phyloP scores from a whole-genome alignment of 768 basidiomycete species.

The Rhizopogon vesiculosus region DNA sequence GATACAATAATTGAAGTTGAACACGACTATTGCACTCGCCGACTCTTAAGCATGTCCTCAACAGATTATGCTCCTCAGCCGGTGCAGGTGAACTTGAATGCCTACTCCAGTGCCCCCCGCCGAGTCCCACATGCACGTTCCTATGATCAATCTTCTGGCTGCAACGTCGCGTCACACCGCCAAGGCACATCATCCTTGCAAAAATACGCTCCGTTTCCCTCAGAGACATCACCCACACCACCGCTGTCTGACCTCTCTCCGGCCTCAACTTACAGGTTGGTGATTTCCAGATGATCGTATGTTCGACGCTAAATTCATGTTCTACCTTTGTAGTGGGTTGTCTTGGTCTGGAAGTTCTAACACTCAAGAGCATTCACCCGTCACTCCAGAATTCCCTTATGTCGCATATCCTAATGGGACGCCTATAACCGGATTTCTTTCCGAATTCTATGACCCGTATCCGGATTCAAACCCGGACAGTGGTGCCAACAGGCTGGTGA shows the following conservation, averaged over 20 bases:
- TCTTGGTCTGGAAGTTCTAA: constrained; percentile 13
- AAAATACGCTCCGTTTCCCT: neutral
- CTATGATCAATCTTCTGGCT: neutral
- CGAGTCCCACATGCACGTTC: neutral
- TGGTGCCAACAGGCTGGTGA: neutral
- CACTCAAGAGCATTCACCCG: constrained; percentile 10
- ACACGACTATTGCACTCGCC: neutral
- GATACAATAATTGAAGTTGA: neutral
- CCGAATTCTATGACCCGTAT: constrained; percentile 5
- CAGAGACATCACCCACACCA: neutral
- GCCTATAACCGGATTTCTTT: constrained; percentile 4
- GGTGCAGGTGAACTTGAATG: neutral
- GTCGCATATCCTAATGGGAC: constrained; percentile 5
- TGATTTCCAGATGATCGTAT: neutral
- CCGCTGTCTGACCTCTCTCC: constrained; percentile 8
- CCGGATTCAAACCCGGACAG: neutral
- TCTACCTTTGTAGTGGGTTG: neutral
- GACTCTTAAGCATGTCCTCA: neutral
- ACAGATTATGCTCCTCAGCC: neutral
- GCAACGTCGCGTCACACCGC: neutral
- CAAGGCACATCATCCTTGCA: neutral
- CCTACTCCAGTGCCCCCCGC: neutral
- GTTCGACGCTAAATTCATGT: neutral
- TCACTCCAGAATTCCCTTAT: constrained; percentile 16
- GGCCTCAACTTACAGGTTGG: constrained; percentile 22